Base-by-base conservation (phyloP, 768 basidiomycete genomes). In the Phaffia australis region DNA sequence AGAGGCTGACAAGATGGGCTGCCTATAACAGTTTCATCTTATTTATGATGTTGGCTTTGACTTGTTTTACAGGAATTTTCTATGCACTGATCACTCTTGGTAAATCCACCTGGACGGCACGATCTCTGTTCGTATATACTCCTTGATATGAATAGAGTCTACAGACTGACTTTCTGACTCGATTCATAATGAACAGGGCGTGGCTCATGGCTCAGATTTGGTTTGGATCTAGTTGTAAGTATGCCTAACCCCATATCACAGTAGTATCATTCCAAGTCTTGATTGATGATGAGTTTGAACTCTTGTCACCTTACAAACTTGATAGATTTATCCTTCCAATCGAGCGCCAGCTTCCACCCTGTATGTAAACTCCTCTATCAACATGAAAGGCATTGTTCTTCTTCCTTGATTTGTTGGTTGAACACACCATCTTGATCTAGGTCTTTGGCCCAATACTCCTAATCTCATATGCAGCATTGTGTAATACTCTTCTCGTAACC, bases 131-230 rank as follows among this genome's bases (percentile, higher is more conserved):
- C 16, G 64, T 32, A 15, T 18, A 3, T 49, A 1, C 7, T 47
- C 9, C 14, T 32, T n/a, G 52, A 19, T 18, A 3, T 14, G 21
- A 8, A 1, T 11, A 15, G 32, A n/a, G 29, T 14, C 7, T 54
- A 42, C 23, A 74, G 58, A 18, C 52, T 60, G 50, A 58, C 65
- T 30, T 46, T 48, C 56, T 30, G 54, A 60, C 30, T 19, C 21
- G 30, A n/a, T 42, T 63, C 42, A 23, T 27, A 65, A 82, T 79
- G 69, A 76, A 80, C 16, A 89, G 89, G 59, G 82, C 85, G 0
- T 91, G 88, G 88, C 76, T 90, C 14, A 85, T 90, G 85, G 81
- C 87, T 2, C 85, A 89, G 66, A 88, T 90, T 35, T 89, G 88
- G 87, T 88, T 89, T 68, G 87, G 88, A 21, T 21, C 25, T 25